Conservation (phyloP, 768 basidiomycete species). For the Suillus americanus region DNA sequence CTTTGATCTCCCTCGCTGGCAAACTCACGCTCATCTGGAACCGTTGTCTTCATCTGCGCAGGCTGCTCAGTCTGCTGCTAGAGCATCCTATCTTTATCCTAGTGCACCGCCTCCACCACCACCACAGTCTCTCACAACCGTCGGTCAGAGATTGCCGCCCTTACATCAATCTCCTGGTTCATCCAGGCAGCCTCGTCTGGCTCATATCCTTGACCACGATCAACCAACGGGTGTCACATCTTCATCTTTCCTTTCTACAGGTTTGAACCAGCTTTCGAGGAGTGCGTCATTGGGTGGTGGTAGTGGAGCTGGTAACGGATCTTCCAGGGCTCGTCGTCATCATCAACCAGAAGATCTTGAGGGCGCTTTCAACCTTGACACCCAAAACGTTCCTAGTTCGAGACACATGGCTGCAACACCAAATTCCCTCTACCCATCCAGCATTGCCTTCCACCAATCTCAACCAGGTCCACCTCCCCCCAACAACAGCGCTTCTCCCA, state of each 20-base stretch:
- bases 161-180: constrained; percentile 46
- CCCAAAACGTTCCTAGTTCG: constrained; percentile 18
- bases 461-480: constrained; percentile 37
- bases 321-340: constrained; percentile 59
- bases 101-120: constrained; percentile 41
- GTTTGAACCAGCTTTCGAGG: constrained; percentile 56
- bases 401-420: constrained; percentile 28
- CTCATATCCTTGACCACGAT: constrained; percentile 69
- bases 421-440: constrained; percentile 57
- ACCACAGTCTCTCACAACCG: constrained; percentile 39
- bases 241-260: constrained; percentile 48
- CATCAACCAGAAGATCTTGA: constrained; percentile 73
- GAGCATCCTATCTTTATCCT: constrained; percentile 55
- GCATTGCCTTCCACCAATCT: constrained; percentile 57
- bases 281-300: constrained; percentile 64
- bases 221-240: constrained; percentile 43
- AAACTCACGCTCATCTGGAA: constrained; percentile 45
- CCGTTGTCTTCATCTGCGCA: constrained; percentile 59
- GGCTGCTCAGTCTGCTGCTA: constrained; percentile 47
- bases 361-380: constrained; percentile 43
- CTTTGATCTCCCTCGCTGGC: constrained; percentile 70
- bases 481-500: constrained; percentile 36
- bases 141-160: constrained; percentile 48
- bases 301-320: constrained; percentile 33
- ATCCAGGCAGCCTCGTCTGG: constrained; percentile 59